Evolutionary conservation across 495 filamentous ascomycete species (phyloP).

Genomic region (Talaromyces adpressus): DNA sequence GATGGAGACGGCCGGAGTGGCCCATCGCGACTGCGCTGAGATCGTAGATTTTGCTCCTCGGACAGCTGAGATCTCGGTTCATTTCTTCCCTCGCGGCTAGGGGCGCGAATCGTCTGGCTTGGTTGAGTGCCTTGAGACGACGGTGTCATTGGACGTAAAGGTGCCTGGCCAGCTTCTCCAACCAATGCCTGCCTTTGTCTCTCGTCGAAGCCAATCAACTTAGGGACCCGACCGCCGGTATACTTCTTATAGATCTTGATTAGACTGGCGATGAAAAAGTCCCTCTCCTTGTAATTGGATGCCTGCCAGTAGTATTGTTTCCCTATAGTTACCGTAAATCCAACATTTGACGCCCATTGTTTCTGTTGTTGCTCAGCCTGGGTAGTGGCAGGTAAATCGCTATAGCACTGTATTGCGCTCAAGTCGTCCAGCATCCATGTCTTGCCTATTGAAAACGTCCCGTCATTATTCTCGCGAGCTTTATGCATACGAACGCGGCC

Average conservation of each 20-base stretch:
- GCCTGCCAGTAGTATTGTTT: constrained; percentile 99
- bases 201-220: constrained; percentile 73
- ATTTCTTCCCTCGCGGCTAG: constrained; percentile 31
- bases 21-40: constrained; percentile 41
- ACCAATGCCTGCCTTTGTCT: constrained; percentile 67
- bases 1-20: constrained; percentile 32
- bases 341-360: constrained; percentile 69
- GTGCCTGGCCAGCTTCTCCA: constrained; percentile 31
- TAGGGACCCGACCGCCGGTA: constrained; percentile 76
- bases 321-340: constrained; percentile 81
- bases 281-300: constrained; percentile 85
- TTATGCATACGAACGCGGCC: constrained; percentile 94
- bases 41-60: constrained; percentile 33
- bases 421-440: constrained; percentile 94
- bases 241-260: constrained; percentile 96
- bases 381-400: constrained; percentile 37
- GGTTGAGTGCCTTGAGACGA: constrained; percentile 8
- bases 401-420: constrained; percentile 65
- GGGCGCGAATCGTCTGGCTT: constrained; percentile 16
- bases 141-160: constrained; percentile 26
- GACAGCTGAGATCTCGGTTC: constrained; percentile 28
- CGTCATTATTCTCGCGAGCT: constrained; percentile 88
- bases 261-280: constrained; percentile 91
- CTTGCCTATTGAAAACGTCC: constrained; percentile 94
- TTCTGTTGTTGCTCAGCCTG: constrained; percentile 59